Conservation (phyloP, 345 rosid genomes). For the Cardamine occulta region DNA sequence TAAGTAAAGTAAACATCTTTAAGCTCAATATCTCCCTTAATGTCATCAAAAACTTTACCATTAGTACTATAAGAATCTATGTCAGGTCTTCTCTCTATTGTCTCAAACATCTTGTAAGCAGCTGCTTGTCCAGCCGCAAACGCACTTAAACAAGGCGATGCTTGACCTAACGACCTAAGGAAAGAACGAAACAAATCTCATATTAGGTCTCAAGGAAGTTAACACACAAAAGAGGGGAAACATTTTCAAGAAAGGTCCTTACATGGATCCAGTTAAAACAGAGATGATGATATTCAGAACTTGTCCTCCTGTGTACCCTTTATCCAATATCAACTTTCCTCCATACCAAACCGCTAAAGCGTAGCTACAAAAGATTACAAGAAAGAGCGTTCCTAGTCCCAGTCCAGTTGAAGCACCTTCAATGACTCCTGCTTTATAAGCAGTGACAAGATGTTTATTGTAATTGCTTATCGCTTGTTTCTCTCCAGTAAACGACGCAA, state of each 20-base stretch:
- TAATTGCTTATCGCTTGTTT: slow-evolving; percentile 52
- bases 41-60: slow-evolving; percentile 37
- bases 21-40: slow-evolving; percentile 43
- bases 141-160: slow-evolving; percentile 56
- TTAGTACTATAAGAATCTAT: slow-evolving; percentile 41
- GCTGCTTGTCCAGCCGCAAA: slow-evolving; percentile 7
- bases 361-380: slow-evolving; percentile 51
- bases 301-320: slow-evolving; percentile 74
- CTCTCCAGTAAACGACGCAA: slow-evolving; percentile 91
- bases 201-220: not conserved
- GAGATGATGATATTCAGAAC: slow-evolving; percentile 63
- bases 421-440: slow-evolving; percentile 65
- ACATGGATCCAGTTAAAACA: slow-evolving; percentile 77
- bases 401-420: slow-evolving; percentile 75
- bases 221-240: not conserved
- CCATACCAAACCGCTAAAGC: slow-evolving; percentile 84
- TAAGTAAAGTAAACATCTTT: slow-evolving; percentile 43
- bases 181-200: not conserved
- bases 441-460: no score
- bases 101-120: slow-evolving; percentile 44
- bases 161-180: slow-evolving; percentile 70
- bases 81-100: slow-evolving; percentile 41
- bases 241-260: slow-evolving; percentile 32
- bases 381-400: slow-evolving; percentile 61
- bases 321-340: slow-evolving; percentile 63